Conservation (phyloP, 352 stramenopile genomes). For the Phytophthora ramorum region DNA sequence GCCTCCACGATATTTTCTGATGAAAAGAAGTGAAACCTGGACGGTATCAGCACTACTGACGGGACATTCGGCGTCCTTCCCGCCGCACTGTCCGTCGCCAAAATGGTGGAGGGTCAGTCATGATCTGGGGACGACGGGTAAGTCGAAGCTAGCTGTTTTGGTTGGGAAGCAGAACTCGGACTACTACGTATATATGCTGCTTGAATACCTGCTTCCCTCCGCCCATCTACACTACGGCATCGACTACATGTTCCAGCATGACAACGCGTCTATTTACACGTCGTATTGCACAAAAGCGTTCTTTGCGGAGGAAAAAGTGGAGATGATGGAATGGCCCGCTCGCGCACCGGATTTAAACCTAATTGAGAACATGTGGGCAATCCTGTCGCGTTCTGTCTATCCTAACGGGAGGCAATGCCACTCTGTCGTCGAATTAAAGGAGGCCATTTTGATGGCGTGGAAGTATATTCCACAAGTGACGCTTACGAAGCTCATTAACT, state of each 20-base stretch:
- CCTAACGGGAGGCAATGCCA: not conserved
- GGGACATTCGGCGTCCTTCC: no score
- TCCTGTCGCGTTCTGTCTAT: not conserved
- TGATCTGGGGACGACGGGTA: not conserved
- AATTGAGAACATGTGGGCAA: conserved; percentile 32
- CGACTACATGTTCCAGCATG: conserved; percentile 39
- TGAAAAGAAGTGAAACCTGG: no score
- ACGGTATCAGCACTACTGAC: no score
- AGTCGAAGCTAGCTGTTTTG: conserved; percentile 21
- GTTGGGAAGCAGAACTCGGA: conserved; percentile 27
- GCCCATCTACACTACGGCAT: conserved; percentile 23
- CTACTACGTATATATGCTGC: conserved; percentile 35
- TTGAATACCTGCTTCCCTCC: conserved; percentile 35
- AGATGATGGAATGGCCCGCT: conserved; percentile 33
- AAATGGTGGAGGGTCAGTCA: no score
- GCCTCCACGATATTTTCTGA: no score
- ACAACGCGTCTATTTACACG: conserved; percentile 31
- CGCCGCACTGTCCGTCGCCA: no score
- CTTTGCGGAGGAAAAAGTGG: conserved; percentile 20
- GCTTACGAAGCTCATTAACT: not conserved
- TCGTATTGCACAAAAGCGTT: conserved; percentile 22
- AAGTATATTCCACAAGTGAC: not conserved
- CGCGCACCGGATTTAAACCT: conserved; percentile 32
- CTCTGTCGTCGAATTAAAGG: not conserved
- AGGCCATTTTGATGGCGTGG: not conserved